Base-by-base conservation (phyloP, 1,284 basidiomycete species). In the Pyrrhoderma noxium region DNA sequence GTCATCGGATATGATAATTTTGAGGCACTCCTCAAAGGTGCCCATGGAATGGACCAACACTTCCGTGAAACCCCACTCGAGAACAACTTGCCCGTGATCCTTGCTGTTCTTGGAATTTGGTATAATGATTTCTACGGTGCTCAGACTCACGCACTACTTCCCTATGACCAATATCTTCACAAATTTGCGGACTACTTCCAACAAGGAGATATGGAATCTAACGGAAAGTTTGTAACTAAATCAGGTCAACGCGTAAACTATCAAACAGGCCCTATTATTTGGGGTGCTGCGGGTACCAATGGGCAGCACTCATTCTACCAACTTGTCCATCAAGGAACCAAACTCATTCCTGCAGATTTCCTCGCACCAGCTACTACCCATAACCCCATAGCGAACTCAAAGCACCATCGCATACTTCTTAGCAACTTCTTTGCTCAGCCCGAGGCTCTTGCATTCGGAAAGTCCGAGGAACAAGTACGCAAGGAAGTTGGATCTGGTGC, bases 111-210 rank as follows among this genome's bases (percentile, higher is more conserved):
- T 56, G 95, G 95, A 11, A 79, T 98, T 65, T 99, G 95, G 95
- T 98, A 98, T 78, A 96, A 96, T 67, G 89, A 98, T 74, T 98
- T 98, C 69, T 96, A 93, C 67, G 90, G 82, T 57, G 76, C 94
- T 38, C 93, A 98, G 73, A 97, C 95, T 1, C 92, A 97, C 62
- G 92, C 89, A 5, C 79, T 99, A 44, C 76, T 99, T 31, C 94
- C 95, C 3, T 99, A 99, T 65, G 96, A 99, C 70, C 95, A 99
- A 69, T 99, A 99, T 72, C 74, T 99, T 61, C 90, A 96, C 80
- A 96, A 96, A 70, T 99, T 99, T 65, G 95, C 95, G 51, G 95
- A 98, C 71, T 99, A 99, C 77, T 99, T 99, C 89, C 95, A 99
- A 70, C 95, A 99, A 21, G 94, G 94, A 43, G 95, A 99, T 70